Percentiles rank a stretch among this genome's conserved stretches.
Evolutionary conservation across 2,329 filamentous ascomycete species (phyloP).

Genomic region (Neopestalotiopsis sp.): DNA sequence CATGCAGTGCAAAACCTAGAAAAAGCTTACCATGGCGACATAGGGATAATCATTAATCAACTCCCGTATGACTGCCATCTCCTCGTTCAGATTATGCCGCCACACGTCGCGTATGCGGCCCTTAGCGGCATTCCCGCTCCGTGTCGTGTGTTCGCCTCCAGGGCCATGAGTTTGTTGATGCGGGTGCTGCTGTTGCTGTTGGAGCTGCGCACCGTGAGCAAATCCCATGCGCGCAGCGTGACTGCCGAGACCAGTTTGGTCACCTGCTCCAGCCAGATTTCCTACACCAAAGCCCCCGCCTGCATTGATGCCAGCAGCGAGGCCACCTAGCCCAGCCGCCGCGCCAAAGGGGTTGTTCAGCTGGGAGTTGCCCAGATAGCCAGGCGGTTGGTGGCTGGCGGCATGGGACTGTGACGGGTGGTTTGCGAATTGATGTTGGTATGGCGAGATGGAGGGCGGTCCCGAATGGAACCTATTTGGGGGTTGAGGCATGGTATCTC

Average conservation of each 20-base stretch:
- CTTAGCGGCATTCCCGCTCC: constrained; percentile 61
- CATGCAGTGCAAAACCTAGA: background rate
- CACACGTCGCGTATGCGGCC: constrained; percentile 94
- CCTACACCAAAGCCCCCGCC: constrained; percentile 57
- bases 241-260: constrained; percentile 77
- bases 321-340: constrained; percentile 59
- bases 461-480: constrained; percentile 53
- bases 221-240: constrained; percentile 91
- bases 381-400: constrained; percentile 55
- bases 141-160: constrained; percentile 40
- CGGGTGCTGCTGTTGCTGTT: constrained; percentile 60
- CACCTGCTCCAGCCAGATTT: constrained; percentile 37
- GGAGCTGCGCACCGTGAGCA: constrained; percentile 69
- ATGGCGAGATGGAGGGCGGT: constrained; percentile 49
- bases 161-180: constrained; percentile 47
- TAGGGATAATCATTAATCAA: constrained; percentile 92
- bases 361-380: constrained; percentile 73
- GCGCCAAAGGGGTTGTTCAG: constrained; percentile 67
- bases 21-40: constrained; percentile 85
- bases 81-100: constrained; percentile 88
- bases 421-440: constrained; percentile 60
- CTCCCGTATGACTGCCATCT: constrained; percentile 84
- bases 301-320: constrained; percentile 60
- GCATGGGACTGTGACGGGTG: constrained; percentile 57
- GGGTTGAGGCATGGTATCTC: constrained; percentile 43